Conservation (phyloP, 192 early-diverging fungal genomes). For the Gryganskiella cystojenkinii region DNA sequence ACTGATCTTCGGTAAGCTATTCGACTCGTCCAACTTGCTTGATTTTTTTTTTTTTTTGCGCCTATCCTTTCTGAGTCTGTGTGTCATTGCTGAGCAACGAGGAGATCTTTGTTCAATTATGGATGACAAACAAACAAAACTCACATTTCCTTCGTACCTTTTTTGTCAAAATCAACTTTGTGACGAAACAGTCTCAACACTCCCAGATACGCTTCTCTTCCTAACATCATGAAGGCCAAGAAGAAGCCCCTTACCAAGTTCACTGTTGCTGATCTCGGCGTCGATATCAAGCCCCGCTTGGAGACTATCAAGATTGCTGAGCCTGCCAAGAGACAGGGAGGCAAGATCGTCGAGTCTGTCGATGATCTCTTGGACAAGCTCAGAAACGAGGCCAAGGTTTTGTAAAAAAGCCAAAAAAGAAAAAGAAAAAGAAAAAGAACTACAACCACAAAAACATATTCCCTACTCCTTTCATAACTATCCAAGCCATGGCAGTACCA, state of each 20-base stretch:
- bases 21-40: not conserved
- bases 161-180: constrained; percentile 2
- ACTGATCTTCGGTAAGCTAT: not conserved
- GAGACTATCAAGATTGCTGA: constrained; percentile 92
- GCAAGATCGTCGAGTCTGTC: constrained; percentile 89
- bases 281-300: constrained; percentile 87
- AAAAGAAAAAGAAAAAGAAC: not conserved
- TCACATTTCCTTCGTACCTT: constrained; percentile 11
- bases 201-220: constrained; percentile 96
- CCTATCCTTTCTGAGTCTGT: not conserved
- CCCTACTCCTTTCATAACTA: no score
- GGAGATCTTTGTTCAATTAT: not conserved
- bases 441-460: no score
- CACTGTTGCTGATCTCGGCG: constrained; percentile 79
- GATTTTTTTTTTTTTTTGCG: constrained; percentile 20
- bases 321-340: constrained; percentile 93
- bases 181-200: constrained; percentile 79
- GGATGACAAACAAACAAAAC: not conserved
- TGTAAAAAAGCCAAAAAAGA: constrained; percentile 21
- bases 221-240: constrained; percentile 99
- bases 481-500: no score
- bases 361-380: constrained; percentile 95
- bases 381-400: constrained; percentile 63
- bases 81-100: not conserved
- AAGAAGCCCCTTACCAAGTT: constrained; percentile 93